phyloP scores from a whole-genome alignment of 2,329 filamentous ascomycete species.

The Sclerotiophoma versabilis region DNA sequence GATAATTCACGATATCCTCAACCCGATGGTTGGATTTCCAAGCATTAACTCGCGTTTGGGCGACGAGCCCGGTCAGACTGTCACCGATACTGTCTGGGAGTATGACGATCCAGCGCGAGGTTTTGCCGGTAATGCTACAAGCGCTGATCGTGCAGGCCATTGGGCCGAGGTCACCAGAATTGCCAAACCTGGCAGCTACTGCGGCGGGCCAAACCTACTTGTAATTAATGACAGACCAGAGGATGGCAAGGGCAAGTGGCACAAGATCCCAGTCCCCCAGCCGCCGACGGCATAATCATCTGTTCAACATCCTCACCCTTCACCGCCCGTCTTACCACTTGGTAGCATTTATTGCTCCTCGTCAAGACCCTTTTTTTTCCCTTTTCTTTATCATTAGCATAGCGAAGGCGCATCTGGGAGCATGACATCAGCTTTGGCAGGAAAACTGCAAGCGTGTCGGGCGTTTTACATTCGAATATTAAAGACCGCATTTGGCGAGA shows the following conservation, averaged over 20 bases:
- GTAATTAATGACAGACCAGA: constrained; percentile 51
- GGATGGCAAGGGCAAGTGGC: constrained; percentile 44
- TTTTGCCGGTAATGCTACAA: constrained; percentile 34
- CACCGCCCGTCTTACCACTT: constrained; percentile 11
- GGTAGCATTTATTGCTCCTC: neutral
- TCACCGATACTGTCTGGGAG: constrained; percentile 62
- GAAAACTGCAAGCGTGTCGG: constrained; percentile 5
- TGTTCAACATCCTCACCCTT: constrained; percentile 17
- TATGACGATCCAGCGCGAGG: constrained; percentile 43
- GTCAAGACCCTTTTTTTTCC: neutral
- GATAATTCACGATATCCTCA: constrained; percentile 65
- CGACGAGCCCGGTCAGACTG: constrained; percentile 64
- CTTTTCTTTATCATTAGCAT: constrained; percentile 22
- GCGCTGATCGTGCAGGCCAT: constrained; percentile 36
- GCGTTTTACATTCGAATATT: constrained; percentile 3
- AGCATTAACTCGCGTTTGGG: constrained; percentile 66
- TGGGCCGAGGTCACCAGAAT: constrained; percentile 51
- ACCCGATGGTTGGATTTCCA: constrained; percentile 63
- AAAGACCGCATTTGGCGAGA: neutral
- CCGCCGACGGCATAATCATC: constrained; percentile 22
- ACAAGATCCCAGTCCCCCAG: constrained; percentile 37
- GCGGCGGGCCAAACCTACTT: constrained; percentile 62
- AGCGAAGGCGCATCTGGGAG: constrained; percentile 30
- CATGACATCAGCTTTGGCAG: constrained; percentile 14
- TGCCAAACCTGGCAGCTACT: constrained; percentile 63